Conservation (phyloP, 805 yeast species). For the Cyberlindnera subsufficiens region DNA sequence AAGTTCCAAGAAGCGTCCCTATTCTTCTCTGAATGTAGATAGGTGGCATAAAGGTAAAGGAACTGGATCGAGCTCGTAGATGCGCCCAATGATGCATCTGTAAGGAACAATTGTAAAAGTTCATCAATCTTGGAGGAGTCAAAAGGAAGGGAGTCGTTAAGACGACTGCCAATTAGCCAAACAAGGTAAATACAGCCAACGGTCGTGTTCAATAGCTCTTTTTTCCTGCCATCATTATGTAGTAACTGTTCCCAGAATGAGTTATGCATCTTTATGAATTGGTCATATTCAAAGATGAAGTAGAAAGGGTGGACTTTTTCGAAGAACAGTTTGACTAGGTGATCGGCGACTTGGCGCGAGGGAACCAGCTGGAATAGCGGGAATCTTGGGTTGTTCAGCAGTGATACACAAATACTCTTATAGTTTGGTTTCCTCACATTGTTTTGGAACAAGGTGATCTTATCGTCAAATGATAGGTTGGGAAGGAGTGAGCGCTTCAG, state of each 20-base stretch:
- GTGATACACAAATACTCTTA: conserved; percentile 8
- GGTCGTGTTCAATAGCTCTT: conserved; percentile 12
- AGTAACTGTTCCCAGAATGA: conserved; percentile 29
- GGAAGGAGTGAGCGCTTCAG: conserved; percentile 28
- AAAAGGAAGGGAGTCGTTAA: not conserved
- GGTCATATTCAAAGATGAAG: conserved; percentile 32
- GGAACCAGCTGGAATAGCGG: conserved; percentile 32
- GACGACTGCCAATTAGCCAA: conserved; percentile 28
- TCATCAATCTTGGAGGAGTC: conserved; percentile 29
- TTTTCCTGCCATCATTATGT: not conserved
- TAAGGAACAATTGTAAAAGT: conserved; percentile 35
- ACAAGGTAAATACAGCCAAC: conserved; percentile 43
- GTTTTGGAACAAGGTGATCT: conserved; percentile 18
- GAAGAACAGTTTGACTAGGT: conserved; percentile 33
- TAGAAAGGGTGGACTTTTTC: conserved; percentile 38
- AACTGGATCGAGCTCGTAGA: conserved; percentile 39
- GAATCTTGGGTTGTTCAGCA: conserved; percentile 23
- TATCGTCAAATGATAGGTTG: conserved; percentile 30
- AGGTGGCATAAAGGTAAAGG: conserved; percentile 35
- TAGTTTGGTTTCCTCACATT: conserved; percentile 8
- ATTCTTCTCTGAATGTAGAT: conserved; percentile 37
- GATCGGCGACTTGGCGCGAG: conserved; percentile 29
- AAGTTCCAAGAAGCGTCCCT: conserved; percentile 45
- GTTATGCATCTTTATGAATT: conserved; percentile 30
- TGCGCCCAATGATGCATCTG: conserved; percentile 40